Conservation (phyloP, 306 rosid species). For the Cicer cuneatum region DNA sequence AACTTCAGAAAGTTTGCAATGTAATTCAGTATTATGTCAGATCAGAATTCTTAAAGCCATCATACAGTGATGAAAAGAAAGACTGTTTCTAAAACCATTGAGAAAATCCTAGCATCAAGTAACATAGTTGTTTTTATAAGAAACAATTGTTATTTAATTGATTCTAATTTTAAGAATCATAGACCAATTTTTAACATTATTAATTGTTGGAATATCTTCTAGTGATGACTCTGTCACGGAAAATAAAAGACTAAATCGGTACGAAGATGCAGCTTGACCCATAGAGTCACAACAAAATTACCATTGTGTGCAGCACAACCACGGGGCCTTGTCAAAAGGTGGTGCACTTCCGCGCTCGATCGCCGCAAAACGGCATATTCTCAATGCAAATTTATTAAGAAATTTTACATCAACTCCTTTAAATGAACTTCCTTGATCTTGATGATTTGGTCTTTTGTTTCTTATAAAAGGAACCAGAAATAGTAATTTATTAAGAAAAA, state of each 20-base stretch:
- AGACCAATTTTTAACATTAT: neutral
- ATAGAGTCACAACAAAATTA: neutral
- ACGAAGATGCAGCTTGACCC: neutral
- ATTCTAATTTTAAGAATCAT: neutral
- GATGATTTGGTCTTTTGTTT: neutral
- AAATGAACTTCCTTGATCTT: neutral
- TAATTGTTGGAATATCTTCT: neutral
- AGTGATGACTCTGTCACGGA: neutral
- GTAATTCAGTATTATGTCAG: neutral
- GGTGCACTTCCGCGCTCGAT: neutral
- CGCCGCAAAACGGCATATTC: neutral
- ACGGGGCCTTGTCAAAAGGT: neutral
- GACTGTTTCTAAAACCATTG: neutral
- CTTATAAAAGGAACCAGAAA: neutral
- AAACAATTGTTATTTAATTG: neutral
- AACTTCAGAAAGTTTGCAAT: conserved; percentile 13
- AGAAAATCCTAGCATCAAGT: conserved; percentile 13
- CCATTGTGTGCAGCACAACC: neutral
- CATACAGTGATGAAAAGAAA: conserved; percentile 20
- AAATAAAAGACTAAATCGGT: neutral
- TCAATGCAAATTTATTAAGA: neutral
- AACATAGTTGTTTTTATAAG: neutral
- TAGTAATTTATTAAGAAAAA: neutral
- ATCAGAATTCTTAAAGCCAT: conserved; percentile 26
- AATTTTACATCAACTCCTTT: neutral